Base-by-base conservation (phyloP, 2,329 filamentous ascomycete genomes). In the Cladosporium phlei region DNA sequence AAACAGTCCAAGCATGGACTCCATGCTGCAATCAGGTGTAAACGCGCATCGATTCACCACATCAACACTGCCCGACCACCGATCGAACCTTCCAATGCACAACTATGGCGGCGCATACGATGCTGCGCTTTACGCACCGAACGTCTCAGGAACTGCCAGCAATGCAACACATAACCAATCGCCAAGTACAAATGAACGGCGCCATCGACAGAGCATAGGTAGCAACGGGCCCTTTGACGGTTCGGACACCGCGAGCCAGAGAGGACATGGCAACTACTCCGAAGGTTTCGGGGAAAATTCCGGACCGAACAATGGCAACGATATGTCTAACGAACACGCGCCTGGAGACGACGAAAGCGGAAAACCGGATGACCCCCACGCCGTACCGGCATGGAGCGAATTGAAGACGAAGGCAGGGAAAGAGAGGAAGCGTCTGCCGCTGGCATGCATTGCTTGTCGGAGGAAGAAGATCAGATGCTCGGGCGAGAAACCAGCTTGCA, bases 391-490 rank as follows among this genome's bases (percentile, higher is more conserved):
- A 11, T 76, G 73, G 73, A 72, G 66, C 52, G 73, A 76, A 58
- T 66, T 76, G 60, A 76, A 75, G 63, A 76, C 73, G 4, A 76
- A 76, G 61, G 93, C 93, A 2, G 93, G 93, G 12, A 98, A 97
- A 66, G 93, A 97, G 66, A 80, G 93, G 43, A 97, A 97, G 67
- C 79, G 93, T 33, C 71, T 98, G 25, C 93, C 93, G 2, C 74
- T 97, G 43, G 93, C 93, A 12, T 98, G 93, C 64, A 96, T 97
- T 59, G 90, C 90, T 28, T 98, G 93, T 62, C 81, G 93, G 25
- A 79, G 93, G 60, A 98, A 98, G 72, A 98, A 98, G 73, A 97
- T 98, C 53, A 83, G 91, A 44, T 98, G 93, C 65, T 97, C 91
- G 0, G 93, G 93, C 49, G 93, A 97, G 72, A 97, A 96, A 67